Percentiles rank a stretch among this genome's conserved stretches.
These are phyloP conservation scores for Anastatica hierochuntica DNA, from an alignment of 345 rosid genomes.

Conservation along the genomic window DNA sequence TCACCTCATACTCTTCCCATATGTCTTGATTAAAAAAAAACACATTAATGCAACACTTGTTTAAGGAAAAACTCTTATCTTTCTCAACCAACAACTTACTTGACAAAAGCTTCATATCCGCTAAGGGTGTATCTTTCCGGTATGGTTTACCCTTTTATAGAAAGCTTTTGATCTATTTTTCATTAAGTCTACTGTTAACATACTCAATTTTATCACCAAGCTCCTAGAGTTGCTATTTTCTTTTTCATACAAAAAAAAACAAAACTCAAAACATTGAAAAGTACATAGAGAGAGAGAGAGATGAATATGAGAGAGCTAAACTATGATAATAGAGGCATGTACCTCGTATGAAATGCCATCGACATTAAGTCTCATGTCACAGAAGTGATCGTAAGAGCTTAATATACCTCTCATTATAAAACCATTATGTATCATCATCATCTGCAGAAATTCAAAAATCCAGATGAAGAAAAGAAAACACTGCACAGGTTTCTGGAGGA, in stretches of 20 bases:
- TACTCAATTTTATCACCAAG: conserved; percentile 86
- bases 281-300: no score
- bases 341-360: conserved; percentile 41
- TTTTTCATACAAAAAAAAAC: background rate
- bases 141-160: conserved; percentile 48
- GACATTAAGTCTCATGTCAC: conserved; percentile 32
- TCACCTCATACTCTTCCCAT: conserved; percentile 71
- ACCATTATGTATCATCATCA: conserved; percentile 30
- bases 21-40: background rate
- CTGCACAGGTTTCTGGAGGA: no score
- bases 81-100: no score
- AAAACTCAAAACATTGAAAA: background rate
- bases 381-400: conserved; percentile 27
- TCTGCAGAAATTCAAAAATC: conserved; percentile 10
- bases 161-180: conserved; percentile 59
- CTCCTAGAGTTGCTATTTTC: conserved; percentile 67
- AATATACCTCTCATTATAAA: conserved; percentile 29
- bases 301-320: no score
- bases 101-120: conserved; percentile 83
- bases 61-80: no score
- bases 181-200: conserved; percentile 70
- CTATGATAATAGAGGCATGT: background rate
- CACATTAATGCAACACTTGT: background rate
- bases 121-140: conserved; percentile 17
- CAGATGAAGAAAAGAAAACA: background rate